Base-by-base conservation (phyloP, 2,329 filamentous ascomycete species). In the Podosphaera aphanis region DNA sequence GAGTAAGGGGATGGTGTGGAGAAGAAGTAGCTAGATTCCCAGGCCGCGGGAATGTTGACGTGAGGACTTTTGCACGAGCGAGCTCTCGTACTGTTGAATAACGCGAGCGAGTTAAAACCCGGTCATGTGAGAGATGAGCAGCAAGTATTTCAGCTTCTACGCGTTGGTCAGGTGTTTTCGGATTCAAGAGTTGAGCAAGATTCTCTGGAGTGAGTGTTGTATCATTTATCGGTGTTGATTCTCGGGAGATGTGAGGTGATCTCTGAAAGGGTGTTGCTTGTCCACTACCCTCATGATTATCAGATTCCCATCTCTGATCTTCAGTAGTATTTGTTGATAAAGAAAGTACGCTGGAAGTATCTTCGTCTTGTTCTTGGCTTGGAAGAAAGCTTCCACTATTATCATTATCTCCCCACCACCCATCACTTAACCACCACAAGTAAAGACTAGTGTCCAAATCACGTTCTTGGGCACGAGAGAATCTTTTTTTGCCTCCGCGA, bases 401-500 rank as follows among this genome's bases (percentile, higher is more conserved):
- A 58, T 95, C 88, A 27, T 77, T 68, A 15, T 78, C 77, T 1
- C 88, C 86, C 77, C 84, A 94, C 64, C 82, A 82, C 6, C 83
- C 84, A 18, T 83, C 84, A 46, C 69, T 67, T 45, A 80, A 75
- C 81, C 84, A 95, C 73, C 86, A 90, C 25, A 68, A 67, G 59
- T 94, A 95, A 1, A 94, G 64, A 48, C 75, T 77, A 2, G 70
- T 68, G 51, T 88, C 79, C 2, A 94, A 65, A 35, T 73, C 71
- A 23, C 71, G 70, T 53, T 90, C 81, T 36, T 75, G 64, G 5
- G 65, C 51, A 15, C 64, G 58, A 42, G 61, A 61, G 60, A 62
- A 64, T 52, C 59, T 56, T 56, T 59, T 46, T 59, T 62, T 40
- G 59, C 65, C 47, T 62, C 61, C 25, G 80, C 64, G 43, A 74